These are phyloP conservation scores for Volvox carteri DNA, from an alignment of 163 green algal genomes.

Conservation along the genomic window DNA sequence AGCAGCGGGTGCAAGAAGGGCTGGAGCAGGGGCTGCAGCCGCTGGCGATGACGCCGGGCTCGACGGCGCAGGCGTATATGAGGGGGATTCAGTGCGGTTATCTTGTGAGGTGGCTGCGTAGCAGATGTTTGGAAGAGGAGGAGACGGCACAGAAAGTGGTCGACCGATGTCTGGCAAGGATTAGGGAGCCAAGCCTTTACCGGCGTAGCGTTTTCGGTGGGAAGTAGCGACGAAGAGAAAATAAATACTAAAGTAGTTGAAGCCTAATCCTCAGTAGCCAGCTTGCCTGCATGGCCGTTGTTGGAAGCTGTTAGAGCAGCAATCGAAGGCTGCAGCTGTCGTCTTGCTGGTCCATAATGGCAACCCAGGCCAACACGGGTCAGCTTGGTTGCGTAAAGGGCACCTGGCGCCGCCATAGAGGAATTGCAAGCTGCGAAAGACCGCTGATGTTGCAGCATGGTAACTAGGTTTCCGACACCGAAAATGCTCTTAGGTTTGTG, in stretches of 20 bases:
- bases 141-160: no score
- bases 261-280: no score
- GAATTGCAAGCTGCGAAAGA: background rate
- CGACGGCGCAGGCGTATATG: background rate
- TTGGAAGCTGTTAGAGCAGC: background rate
- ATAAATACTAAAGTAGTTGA: no score
- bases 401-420: background rate
- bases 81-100: no score
- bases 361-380: background rate
- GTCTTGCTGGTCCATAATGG: background rate
- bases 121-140: no score
- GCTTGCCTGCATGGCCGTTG: conserved; percentile 12
- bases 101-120: no score
- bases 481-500: background rate
- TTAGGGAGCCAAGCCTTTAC: no score
- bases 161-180: no score
- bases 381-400: background rate
- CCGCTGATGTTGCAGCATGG: background rate
- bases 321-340: background rate
- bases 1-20: conserved; percentile 23
- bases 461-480: background rate
- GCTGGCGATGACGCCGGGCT: background rate
- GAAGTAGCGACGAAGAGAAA: no score
- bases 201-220: no score
- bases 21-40: background rate